Percentiles rank a stretch among this genome's conserved stretches.
phyloP scores from a whole-genome alignment of 805 yeast species.

The Ogataea nitratoaversa region DNA sequence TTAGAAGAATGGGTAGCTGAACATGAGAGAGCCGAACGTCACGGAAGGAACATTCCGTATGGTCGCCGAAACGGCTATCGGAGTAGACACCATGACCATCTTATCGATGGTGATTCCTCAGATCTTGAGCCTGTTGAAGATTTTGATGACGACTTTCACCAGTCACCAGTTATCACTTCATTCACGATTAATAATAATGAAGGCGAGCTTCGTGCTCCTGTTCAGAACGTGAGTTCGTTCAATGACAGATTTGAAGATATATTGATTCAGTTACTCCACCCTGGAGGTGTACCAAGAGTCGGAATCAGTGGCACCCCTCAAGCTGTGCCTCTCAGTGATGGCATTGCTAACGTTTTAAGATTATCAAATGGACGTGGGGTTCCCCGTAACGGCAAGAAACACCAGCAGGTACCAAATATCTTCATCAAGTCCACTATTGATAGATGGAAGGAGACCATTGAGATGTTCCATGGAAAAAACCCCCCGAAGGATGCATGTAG shows the following conservation, averaged over 20 bases:
- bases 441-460: slow-evolving; percentile 63
- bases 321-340: slow-evolving; percentile 12
- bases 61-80: slow-evolving; percentile 1
- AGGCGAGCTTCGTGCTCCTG: slow-evolving; percentile 9
- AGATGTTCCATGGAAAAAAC: slow-evolving; percentile 45
- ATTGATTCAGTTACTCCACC: slow-evolving; percentile 10
- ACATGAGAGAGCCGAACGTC: slow-evolving; percentile 23
- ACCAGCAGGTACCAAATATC: slow-evolving; percentile 19
- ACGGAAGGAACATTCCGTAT: slow-evolving; percentile 8
- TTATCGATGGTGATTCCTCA: slow-evolving; percentile 11
- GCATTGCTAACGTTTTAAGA: slow-evolving; percentile 17
- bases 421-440: slow-evolving; percentile 41
- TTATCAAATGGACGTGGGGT: slow-evolving; percentile 13
- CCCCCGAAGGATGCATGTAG: slow-evolving; percentile 32
- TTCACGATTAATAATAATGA: slow-evolving; percentile 8
- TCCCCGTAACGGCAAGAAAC: slow-evolving; percentile 8
- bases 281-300: slow-evolving; percentile 8
- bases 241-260: slow-evolving; percentile 7
- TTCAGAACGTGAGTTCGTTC: slow-evolving; percentile 6
- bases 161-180: slow-evolving; percentile 6
- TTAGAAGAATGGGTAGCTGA: slow-evolving; percentile 31
- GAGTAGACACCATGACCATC: slow-evolving; percentile 7
- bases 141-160: slow-evolving; percentile 8
- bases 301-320: slow-evolving; percentile 9
- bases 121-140: slow-evolving; percentile 1